Percentiles rank a stretch among this genome's conserved stretches.
Conservation (phyloP, 495 filamentous ascomycete species). For the Chlorociboria aeruginascens region DNA sequence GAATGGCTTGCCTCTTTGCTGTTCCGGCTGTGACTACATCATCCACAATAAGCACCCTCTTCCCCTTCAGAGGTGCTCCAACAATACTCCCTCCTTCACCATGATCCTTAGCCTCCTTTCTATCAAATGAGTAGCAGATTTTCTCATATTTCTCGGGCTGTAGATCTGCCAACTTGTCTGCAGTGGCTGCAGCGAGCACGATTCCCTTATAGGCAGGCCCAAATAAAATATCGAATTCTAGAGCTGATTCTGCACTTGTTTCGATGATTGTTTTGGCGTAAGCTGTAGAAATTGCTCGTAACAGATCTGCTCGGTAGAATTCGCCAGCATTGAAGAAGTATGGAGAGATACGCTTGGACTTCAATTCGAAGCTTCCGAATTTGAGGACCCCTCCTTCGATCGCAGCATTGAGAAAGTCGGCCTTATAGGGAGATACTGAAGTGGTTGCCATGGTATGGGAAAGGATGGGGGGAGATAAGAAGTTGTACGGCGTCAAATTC, state of each 20-base stretch:
- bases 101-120: constrained; percentile 90
- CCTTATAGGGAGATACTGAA: constrained; percentile 38
- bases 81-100: constrained; percentile 90
- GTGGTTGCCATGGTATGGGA: constrained; percentile 2
- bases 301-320: constrained; percentile 65
- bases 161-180: constrained; percentile 54
- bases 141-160: constrained; percentile 40
- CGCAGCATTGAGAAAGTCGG: constrained; percentile 58
- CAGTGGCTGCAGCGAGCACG: constrained; percentile 62
- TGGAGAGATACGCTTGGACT: constrained; percentile 85
- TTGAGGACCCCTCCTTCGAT: constrained; percentile 64
- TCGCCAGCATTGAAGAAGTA: constrained; percentile 97
- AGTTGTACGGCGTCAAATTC: too few species aligned
- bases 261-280: constrained; percentile 62
- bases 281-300: constrained; percentile 60
- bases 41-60: constrained; percentile 80
- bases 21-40: constrained; percentile 95
- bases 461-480: neutral
- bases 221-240: constrained; percentile 58
- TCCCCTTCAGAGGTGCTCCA: constrained; percentile 70
- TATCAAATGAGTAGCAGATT: constrained; percentile 80
- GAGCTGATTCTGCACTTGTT: constrained; percentile 21
- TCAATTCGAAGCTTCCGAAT: constrained; percentile 82
- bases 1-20: constrained; percentile 81
- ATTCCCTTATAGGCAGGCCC: constrained; percentile 97